A percentile compares a stretch with the other conserved stretches of the same genome.
phyloP scores from a whole-genome alignment of 2,329 filamentous ascomycete genomes.

The Calonectria pseudoturangicola region DNA sequence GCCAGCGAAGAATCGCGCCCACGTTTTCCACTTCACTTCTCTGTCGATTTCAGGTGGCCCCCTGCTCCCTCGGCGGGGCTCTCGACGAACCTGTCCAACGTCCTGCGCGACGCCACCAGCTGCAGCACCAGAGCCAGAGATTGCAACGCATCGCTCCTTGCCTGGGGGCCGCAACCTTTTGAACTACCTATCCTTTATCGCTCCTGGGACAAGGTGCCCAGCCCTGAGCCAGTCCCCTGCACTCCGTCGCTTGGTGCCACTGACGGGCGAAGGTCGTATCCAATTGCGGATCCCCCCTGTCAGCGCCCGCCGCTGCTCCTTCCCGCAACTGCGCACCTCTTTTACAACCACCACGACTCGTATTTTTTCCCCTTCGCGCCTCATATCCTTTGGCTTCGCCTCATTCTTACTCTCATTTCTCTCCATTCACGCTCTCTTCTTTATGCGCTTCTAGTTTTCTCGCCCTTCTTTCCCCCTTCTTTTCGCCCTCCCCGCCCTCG shows the following conservation, averaged over 20 bases:
- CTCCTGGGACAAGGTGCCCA: conserved; percentile 17
- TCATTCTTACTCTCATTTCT: conserved; percentile 41
- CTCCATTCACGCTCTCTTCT: conserved; percentile 44
- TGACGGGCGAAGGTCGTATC: conserved; percentile 43
- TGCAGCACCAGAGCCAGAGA: conserved; percentile 43
- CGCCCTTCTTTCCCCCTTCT: conserved; percentile 41
- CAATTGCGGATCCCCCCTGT: conserved; percentile 50
- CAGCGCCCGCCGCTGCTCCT: conserved; percentile 33
- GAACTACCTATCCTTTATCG: neutral
- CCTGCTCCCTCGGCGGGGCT: conserved; percentile 19
- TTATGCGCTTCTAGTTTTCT: conserved; percentile 50
- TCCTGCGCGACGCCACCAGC: conserved; percentile 42
- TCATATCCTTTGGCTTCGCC: conserved; percentile 36
- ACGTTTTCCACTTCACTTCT: conserved; percentile 2
- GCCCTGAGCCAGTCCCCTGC: conserved; percentile 11
- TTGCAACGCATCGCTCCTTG: conserved; percentile 45
- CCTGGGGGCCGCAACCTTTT: conserved; percentile 40
- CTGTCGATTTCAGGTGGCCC: conserved; percentile 23
- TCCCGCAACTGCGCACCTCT: conserved; percentile 24
- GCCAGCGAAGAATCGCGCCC: conserved; percentile 13
- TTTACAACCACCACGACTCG: conserved; percentile 40
- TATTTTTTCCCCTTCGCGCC: conserved; percentile 42
- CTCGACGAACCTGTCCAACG: conserved; percentile 48
- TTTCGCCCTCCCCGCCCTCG: conserved; percentile 40
- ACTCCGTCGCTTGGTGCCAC: conserved; percentile 10